These are phyloP conservation scores for Apiotrichum sp. DNA, from an alignment of 1,284 basidiomycete genomes.

Conservation along the genomic window DNA sequence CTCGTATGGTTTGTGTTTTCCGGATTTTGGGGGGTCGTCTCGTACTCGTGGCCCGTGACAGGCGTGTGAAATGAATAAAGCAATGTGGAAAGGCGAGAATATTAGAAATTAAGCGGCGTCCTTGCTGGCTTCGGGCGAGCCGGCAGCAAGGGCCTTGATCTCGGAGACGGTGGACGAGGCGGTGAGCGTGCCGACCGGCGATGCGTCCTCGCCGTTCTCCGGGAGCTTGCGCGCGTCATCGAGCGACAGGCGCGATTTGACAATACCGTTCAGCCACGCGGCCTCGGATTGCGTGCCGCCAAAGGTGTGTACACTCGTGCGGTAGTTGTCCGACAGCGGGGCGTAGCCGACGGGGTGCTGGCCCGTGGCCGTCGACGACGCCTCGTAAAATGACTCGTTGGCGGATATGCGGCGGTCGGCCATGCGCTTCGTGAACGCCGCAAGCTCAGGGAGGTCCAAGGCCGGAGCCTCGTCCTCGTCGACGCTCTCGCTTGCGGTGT, in stretches of 20 bases:
- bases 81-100: too few relatives aligned
- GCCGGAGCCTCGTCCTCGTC: neutral
- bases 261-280: neutral
- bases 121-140: too few relatives aligned
- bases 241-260: neutral
- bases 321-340: neutral
- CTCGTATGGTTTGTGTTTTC: too few relatives aligned
- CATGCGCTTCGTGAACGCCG: neutral
- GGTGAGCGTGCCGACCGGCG: too few relatives aligned
- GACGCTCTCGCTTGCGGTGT: neutral
- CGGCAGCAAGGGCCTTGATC: too few relatives aligned
- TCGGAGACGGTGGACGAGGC: too few relatives aligned
- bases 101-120: too few relatives aligned
- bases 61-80: too few relatives aligned
- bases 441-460: neutral
- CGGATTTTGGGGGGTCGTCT: too few relatives aligned
- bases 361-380: neutral
- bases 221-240: neutral
- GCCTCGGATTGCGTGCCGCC: conserved; percentile 1
- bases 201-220: neutral
- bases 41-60: too few relatives aligned
- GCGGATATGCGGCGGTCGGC: neutral
- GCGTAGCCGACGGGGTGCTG: neutral
- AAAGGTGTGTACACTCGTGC: conserved; percentile 3
- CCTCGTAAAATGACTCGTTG: neutral